phyloP scores from a whole-genome alignment of 1,284 basidiomycete species.

The Pseudomicrostroma phylloplanum region DNA sequence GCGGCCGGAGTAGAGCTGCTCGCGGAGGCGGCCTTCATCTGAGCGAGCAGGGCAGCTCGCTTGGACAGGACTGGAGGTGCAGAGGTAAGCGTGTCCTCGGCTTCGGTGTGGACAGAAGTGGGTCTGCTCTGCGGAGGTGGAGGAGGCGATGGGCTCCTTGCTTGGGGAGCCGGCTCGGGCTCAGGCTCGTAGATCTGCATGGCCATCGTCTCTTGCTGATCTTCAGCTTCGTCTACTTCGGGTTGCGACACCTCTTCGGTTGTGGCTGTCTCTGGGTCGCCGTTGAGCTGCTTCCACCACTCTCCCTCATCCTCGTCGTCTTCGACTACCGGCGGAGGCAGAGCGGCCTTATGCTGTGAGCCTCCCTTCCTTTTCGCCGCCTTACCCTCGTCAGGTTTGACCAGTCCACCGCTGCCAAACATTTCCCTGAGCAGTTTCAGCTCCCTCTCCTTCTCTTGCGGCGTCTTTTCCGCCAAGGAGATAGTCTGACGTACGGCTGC shows the following conservation, averaged over 20 bases:
- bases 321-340: neutral
- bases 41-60: neutral
- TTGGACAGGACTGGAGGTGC: conserved; percentile 4
- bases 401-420: conserved; percentile 25
- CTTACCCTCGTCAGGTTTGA: neutral
- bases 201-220: no score
- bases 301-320: neutral
- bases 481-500: neutral
- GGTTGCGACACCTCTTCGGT: no score
- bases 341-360: neutral
- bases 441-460: conserved; percentile 4
- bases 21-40: neutral
- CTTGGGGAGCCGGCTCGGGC: no score
- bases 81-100: neutral
- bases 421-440: conserved; percentile 50
- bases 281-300: neutral
- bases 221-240: no score
- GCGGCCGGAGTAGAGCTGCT: no score
- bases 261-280: no score
- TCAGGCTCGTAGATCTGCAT: no score
- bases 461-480: neutral
- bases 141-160: no score
- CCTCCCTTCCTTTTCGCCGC: neutral
- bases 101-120: neutral
- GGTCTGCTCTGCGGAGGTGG: neutral